A percentile compares a stretch with the other conserved stretches of the same genome.
Conservation (phyloP, 2,329 filamentous ascomycete species). For the Cephalotrichum gorgonifer region DNA sequence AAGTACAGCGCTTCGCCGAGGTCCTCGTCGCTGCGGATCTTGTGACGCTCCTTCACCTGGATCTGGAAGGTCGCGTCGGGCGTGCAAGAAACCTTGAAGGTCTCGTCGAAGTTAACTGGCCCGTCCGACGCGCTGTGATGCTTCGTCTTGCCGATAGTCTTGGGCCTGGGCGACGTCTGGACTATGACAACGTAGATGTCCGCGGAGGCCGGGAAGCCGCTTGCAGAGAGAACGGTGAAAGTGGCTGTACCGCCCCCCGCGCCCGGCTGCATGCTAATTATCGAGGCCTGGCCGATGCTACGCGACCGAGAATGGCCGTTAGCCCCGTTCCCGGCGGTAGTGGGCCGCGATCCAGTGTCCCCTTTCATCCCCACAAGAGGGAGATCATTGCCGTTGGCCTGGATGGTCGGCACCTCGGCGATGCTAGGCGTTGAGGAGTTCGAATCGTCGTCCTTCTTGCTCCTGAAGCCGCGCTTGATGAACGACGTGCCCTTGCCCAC, state of each 20-base stretch:
- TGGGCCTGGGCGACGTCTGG: constrained; percentile 57
- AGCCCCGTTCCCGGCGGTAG: neutral
- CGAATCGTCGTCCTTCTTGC: constrained; percentile 51
- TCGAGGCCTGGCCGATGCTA: constrained; percentile 55
- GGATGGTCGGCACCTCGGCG: constrained; percentile 26
- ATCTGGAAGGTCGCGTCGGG: constrained; percentile 82
- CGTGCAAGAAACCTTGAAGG: constrained; percentile 66
- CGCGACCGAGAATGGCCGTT: constrained; percentile 38
- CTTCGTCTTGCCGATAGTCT: constrained; percentile 85
- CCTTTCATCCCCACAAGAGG: constrained; percentile 24
- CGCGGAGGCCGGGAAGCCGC: constrained; percentile 63
- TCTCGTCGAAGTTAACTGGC: constrained; percentile 62
- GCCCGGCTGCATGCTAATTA: constrained; percentile 49
- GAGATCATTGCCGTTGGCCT: constrained; percentile 22
- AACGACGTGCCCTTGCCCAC: constrained; percentile 88
- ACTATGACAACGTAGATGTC: constrained; percentile 72
- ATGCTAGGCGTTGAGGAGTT: constrained; percentile 34
- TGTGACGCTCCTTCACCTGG: constrained; percentile 74
- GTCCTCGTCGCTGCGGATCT: constrained; percentile 72
- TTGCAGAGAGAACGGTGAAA: constrained; percentile 70
- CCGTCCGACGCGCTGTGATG: constrained; percentile 66
- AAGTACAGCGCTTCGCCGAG: constrained; percentile 85
- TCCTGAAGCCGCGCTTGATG: constrained; percentile 72
- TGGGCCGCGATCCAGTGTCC: neutral
- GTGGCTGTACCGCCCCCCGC: constrained; percentile 64